Base-by-base conservation (phyloP, 495 filamentous ascomycete species). In the Hyaloscypha variabilis region DNA sequence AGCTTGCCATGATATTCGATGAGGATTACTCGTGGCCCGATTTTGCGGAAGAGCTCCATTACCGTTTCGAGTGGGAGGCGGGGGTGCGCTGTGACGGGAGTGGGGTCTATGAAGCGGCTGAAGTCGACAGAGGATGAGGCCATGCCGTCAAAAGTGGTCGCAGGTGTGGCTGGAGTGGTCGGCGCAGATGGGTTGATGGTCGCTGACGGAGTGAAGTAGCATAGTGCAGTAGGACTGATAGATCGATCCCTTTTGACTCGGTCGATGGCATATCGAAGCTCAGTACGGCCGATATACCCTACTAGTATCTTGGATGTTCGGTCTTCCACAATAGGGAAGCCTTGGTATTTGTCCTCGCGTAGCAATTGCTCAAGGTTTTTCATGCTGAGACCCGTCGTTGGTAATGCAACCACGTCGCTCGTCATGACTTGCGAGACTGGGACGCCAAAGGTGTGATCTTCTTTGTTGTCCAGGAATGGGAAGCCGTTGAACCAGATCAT, bases 401-500 rank as follows among this genome's bases (percentile, higher is more conserved):
- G 92, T 13, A 99, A 82, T 0, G 88, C 84, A 6, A 86, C 81
- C 13, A 97, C 82, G 64, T 93, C 87, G 19, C 83, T 84, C 1
- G 91, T 97, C 95, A 97, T 98, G 64, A 91, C 92, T 66, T 91
- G 87, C 4, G 93, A 96, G 30, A 98, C 94, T 0, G 95, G 92
- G 3, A 98, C 95, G 39, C 94, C 94, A 76, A 98, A 97, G 56
- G 92, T 92, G 75, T 98, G 95, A 59, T 98, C 96, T 77, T 98
- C 96, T 74, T 99, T 99, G 77, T 92, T 97, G 77, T 99, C 95
- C 4, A 99, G 84, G 81, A 96, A 98, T 0, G 95, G 95, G 72
- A 98, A 97, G 21, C 95, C 95, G 72, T 91, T 99, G 81, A 97
- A 97, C 94, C 93, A 98, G 67, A 99, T 99, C 92, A 97, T 96